Evolutionary conservation across 495 filamentous ascomycete genomes (phyloP).

Genomic region (Extremus antarcticus): DNA sequence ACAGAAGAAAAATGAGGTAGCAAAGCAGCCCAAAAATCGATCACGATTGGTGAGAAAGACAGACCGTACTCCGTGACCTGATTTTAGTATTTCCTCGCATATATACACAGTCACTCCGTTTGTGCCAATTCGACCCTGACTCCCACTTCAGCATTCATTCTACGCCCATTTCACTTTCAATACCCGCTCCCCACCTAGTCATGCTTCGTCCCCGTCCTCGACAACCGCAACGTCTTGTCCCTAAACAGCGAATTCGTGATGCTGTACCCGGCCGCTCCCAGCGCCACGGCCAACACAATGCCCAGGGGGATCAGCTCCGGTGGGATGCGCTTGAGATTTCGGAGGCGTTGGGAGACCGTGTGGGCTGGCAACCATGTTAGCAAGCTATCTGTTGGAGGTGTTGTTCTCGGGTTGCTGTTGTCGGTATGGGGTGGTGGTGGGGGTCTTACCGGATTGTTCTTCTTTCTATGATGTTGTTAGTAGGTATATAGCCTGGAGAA

Average conservation of each 20-base stretch:
- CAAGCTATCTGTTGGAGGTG: background rate
- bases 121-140: too few relatives aligned
- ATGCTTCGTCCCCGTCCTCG: slow-evolving; percentile 34
- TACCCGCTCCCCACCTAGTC: too few relatives aligned
- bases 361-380: slow-evolving; percentile 52
- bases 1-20: too few relatives aligned
- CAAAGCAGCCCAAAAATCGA: too few relatives aligned
- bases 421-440: background rate
- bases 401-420: background rate
- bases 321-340: slow-evolving; percentile 75
- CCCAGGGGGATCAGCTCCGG: slow-evolving; percentile 91
- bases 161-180: too few relatives aligned
- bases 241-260: slow-evolving; percentile 65
- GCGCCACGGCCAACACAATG: slow-evolving; percentile 66
- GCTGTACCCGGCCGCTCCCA: slow-evolving; percentile 69
- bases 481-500: background rate
- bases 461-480: slow-evolving; percentile 31
- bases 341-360: slow-evolving; percentile 92
- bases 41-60: too few relatives aligned
- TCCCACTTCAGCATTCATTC: too few relatives aligned
- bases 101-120: too few relatives aligned
- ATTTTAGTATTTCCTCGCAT: too few relatives aligned
- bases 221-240: slow-evolving; percentile 86
- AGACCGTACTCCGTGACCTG: too few relatives aligned
- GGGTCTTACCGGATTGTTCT: slow-evolving; percentile 31